Conservation (phyloP, 73 alveolate genomes). For the Paramecium sexaurelia region DNA sequence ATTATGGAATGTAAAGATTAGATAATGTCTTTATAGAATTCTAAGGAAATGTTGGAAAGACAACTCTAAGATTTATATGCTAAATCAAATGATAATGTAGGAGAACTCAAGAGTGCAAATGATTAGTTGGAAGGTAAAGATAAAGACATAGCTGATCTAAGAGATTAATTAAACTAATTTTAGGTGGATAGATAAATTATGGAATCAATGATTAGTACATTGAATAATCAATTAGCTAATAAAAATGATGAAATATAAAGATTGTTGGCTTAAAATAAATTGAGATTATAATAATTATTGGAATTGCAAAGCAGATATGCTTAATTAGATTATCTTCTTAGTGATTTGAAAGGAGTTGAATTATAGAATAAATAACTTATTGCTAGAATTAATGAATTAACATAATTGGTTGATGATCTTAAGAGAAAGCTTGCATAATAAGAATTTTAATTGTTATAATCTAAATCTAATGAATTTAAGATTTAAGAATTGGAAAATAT, state of each 20-base stretch:
- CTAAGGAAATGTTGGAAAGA: slow-evolving; percentile 16
- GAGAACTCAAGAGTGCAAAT: neutral
- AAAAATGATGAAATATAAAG: slow-evolving; percentile 18
- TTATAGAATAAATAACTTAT: neutral
- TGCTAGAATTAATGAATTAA: neutral
- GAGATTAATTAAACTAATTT: neutral
- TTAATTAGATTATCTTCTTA: neutral
- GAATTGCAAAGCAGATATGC: slow-evolving; percentile 15
- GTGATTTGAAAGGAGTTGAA: slow-evolving; percentile 10
- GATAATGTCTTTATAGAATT: neutral
- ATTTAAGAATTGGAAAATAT: slow-evolving; percentile 2
- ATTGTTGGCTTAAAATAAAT: neutral
- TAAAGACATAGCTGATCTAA: neutral
- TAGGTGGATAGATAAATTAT: slow-evolving; percentile 35
- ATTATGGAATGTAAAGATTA: neutral
- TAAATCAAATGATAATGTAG: neutral
- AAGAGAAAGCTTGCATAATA: slow-evolving; percentile 28
- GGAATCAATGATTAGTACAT: neutral
- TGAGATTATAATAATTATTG: slow-evolving; percentile 23
- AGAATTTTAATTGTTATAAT: neutral
- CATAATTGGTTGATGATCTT: neutral
- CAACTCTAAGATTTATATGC: neutral
- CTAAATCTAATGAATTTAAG: slow-evolving; percentile 38
- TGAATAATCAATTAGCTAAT: neutral
- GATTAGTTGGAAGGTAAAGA: slow-evolving; percentile 18